Evolutionary conservation across 1,284 basidiomycete genomes (phyloP).

Genomic region (Acaromyces ingoldii): DNA sequence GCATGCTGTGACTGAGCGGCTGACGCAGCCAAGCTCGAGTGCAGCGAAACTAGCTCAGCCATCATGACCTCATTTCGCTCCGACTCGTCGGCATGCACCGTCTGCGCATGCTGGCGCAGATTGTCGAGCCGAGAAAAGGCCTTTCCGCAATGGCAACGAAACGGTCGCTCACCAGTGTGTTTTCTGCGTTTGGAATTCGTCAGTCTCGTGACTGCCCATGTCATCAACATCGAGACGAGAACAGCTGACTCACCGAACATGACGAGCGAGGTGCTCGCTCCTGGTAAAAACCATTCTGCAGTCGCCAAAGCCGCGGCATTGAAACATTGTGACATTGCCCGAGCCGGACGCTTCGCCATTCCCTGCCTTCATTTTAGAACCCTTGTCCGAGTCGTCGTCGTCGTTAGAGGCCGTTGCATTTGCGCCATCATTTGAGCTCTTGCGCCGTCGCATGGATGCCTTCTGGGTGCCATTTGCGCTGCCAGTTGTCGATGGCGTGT

Average conservation of each 20-base stretch:
- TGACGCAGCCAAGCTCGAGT: constrained; percentile 65
- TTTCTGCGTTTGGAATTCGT: constrained; percentile 60
- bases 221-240: neutral
- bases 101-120: constrained; percentile 89
- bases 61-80: constrained; percentile 87
- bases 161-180: constrained; percentile 93
- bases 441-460: too few relatives aligned
- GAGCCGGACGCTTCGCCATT: too few relatives aligned
- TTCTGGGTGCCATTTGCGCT: too few relatives aligned
- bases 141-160: constrained; percentile 85
- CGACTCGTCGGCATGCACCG: constrained; percentile 80
- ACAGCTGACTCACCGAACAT: constrained; percentile 70
- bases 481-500: too few relatives aligned
- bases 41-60: constrained; percentile 76
- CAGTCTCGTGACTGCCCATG: neutral
- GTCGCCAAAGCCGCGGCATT: constrained; percentile 88
- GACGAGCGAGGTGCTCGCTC: constrained; percentile 88
- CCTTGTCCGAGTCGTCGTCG: too few relatives aligned
- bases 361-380: too few relatives aligned
- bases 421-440: too few relatives aligned
- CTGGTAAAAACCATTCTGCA: constrained; percentile 94
- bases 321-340: constrained; percentile 75
- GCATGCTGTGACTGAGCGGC: constrained; percentile 41
- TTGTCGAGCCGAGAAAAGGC: constrained; percentile 95
- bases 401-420: too few relatives aligned